These are phyloP conservation scores for Thymus quinquecostatus DNA, from an alignment of 257 asterid species.

Conservation along the genomic window DNA sequence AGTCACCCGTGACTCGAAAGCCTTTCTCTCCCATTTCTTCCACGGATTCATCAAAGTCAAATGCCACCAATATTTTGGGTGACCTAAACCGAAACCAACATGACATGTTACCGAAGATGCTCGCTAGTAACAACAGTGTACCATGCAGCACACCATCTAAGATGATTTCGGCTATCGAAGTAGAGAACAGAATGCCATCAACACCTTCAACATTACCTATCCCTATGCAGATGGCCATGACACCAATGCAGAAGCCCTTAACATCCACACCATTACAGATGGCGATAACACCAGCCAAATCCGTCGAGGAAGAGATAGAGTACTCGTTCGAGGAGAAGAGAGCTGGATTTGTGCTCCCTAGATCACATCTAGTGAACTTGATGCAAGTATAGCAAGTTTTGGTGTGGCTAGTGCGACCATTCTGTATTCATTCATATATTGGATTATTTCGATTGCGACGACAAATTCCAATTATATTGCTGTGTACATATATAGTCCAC, in stretches of 20 bases:
- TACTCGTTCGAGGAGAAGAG: conserved; percentile 88
- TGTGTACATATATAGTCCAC: conserved; percentile 48
- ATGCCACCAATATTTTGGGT: conserved; percentile 56
- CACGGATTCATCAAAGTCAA: conserved; percentile 71
- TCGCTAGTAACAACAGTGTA: conserved; percentile 46
- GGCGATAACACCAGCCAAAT: conserved; percentile 52
- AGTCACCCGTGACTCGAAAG: conserved; percentile 61
- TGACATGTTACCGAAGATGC: conserved; percentile 57
- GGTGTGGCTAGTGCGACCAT: not conserved
- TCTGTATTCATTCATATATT: conserved; percentile 29
- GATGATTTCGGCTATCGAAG: conserved; percentile 43
- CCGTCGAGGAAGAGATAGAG: conserved; percentile 62
- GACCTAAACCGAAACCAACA: conserved; percentile 65
- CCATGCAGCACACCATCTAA: conserved; percentile 69
- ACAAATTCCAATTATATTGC: conserved; percentile 42
- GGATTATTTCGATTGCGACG: not conserved
- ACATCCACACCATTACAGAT: conserved; percentile 55
- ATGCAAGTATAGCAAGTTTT: conserved; percentile 30
- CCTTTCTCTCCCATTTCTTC: conserved; percentile 95
- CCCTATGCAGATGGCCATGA: conserved; percentile 78
- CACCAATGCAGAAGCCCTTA: conserved; percentile 55
- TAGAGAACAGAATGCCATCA: conserved; percentile 74
- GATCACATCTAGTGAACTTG: conserved; percentile 40
- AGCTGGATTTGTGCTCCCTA: conserved; percentile 67
- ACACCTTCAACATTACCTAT: conserved; percentile 67